Conservation (phyloP, 371 early-diverging fungal species). For the Rhizopus stolonifer region DNA sequence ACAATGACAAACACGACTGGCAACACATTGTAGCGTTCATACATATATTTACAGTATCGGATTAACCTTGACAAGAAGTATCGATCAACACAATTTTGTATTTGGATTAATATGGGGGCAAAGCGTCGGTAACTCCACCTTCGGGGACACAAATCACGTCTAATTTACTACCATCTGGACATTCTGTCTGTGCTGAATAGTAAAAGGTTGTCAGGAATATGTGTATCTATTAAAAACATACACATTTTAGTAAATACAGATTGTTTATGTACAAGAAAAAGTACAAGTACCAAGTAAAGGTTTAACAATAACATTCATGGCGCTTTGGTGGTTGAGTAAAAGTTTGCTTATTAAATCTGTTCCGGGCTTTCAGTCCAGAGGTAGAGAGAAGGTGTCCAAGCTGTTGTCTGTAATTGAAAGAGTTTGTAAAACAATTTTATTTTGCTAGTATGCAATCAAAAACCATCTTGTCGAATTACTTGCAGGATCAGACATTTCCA, state of each 20-base stretch:
- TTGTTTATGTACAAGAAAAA: background rate
- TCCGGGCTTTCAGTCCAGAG: too few relatives aligned
- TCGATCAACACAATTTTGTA: background rate
- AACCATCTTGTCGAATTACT: too few relatives aligned
- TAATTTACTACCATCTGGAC: background rate
- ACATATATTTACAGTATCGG: background rate
- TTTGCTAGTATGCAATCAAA: too few relatives aligned
- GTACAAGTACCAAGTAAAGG: background rate
- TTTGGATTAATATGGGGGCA: background rate
- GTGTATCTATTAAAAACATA: background rate
- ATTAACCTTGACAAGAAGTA: conserved; percentile 1
- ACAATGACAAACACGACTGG: background rate
- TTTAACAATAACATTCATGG: conserved; percentile 2
- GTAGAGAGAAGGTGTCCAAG: too few relatives aligned
- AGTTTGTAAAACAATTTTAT: too few relatives aligned
- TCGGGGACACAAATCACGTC: background rate
- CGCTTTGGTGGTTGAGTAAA: too few relatives aligned
- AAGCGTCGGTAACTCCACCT: background rate
- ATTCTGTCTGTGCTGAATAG: background rate
- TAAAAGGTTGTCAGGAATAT: background rate
- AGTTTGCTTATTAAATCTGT: too few relatives aligned
- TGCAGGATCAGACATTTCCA: too few relatives aligned
- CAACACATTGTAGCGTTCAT: background rate
- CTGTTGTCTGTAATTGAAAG: too few relatives aligned
- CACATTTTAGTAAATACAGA: background rate